Evolutionary conservation across 2,329 filamentous ascomycete species (phyloP), one percentile per base, ranked within the genome.

Genomic region (Zalaria obscura): DNA sequence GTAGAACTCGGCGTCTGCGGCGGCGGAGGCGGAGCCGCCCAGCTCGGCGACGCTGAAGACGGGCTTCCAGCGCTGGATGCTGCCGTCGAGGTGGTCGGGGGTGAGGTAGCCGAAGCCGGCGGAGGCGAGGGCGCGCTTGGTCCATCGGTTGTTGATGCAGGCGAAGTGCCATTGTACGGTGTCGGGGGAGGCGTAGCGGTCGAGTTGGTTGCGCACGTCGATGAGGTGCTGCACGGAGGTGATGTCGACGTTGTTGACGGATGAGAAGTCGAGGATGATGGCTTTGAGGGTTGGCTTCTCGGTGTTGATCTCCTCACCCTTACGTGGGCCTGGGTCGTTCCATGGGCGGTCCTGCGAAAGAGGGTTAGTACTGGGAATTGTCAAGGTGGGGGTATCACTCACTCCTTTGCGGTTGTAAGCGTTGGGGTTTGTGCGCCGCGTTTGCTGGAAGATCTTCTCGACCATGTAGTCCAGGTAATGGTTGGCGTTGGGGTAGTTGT

Each of bases 101-200:
- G 77, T 76, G 2, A 86, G 87, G 57, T 82, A 87, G 2, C 89
- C 89, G 55, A 96, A 96, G 8, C 89, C 89, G 25, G 83, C 89
- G 2, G 83, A 77, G 3, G 80, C 81, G 35, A 96, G 77, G 4
- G 85, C 88, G 28, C 87, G 82, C 67, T 94, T 94, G 25, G 87
- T 89, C 89, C 89, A 95, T 43, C 84, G 76, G 67, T 91, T 95
- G 65, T 80, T 87, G 65, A 96, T 83, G 62, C 79, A 82, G n/a
- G 88, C 85, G 48, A 96, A 80, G 62, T 96, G 91, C 88, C 89
- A 96, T 58, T 95, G 86, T 4, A 96, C 88, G 2, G 72, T 69
- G 18, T 87, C 78, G 0, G 89, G 89, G 0, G 80, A 62, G 1
- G 86, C 75, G 56, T 94, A 93, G 18, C 78, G 72, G 59, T 95